Evolutionary conservation across 148 eudicot genomes (phyloP).

Genomic region (Vaccinium myrtillus): DNA sequence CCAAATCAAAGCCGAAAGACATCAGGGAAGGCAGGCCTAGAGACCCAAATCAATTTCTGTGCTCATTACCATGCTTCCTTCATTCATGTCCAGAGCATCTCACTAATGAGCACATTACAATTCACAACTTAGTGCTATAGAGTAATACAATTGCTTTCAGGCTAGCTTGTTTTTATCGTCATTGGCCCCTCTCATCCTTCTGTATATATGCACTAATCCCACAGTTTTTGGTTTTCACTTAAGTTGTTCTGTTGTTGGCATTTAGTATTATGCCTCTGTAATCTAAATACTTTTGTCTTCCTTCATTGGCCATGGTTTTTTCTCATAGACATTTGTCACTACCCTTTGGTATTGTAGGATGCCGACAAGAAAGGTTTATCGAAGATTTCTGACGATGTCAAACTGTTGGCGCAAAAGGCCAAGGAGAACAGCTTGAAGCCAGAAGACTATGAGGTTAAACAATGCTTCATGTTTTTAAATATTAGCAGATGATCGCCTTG

Average conservation of each 20-base stretch:
- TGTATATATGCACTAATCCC: not conserved
- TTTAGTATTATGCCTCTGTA: not conserved
- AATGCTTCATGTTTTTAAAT: not conserved
- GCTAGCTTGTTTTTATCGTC: not conserved
- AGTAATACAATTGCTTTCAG: not conserved
- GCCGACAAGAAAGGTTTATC: slow-evolving; percentile 96
- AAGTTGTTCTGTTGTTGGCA: not conserved
- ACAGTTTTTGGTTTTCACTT: not conserved
- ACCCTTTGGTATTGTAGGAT: slow-evolving; percentile 50
- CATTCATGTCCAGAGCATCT: too few species aligned
- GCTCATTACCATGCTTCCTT: too few species aligned
- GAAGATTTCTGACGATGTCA: slow-evolving; percentile 78
- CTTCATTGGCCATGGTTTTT: not conserved
- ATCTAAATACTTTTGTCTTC: not conserved
- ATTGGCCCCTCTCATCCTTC: not conserved
- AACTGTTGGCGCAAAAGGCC: slow-evolving; percentile 82
- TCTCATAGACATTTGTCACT: not conserved
- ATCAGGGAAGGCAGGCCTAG: too few species aligned
- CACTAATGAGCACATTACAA: not conserved
- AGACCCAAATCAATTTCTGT: too few species aligned
- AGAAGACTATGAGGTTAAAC: slow-evolving; percentile 81
- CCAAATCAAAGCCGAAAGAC: too few species aligned
- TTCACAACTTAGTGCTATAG: not conserved
- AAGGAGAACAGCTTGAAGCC: slow-evolving; percentile 89
- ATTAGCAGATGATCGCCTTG: not conserved